Conservation (phyloP, 768 basidiomycete species). For the Phylloporus rhodoxanthus region DNA sequence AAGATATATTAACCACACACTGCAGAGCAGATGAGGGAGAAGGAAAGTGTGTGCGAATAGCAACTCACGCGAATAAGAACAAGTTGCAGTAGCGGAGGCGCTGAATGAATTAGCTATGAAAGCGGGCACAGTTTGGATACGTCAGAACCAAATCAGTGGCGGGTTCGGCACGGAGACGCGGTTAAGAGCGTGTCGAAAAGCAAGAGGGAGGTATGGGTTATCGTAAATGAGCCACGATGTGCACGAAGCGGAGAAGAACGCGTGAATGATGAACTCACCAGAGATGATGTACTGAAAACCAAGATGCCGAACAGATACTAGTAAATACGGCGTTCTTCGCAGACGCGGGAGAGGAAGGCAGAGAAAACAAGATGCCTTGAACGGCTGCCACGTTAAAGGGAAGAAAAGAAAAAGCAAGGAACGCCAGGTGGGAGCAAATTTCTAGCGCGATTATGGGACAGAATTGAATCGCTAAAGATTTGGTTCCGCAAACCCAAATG, state of each 20-base stretch:
- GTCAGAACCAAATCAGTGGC: conserved; percentile 17
- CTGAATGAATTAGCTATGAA: conserved; percentile 34
- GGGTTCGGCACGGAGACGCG: conserved; percentile 29
- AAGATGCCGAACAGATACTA: conserved; percentile 19
- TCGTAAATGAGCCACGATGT: conserved; percentile 33
- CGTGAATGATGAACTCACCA: conserved; percentile 30
- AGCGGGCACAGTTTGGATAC: conserved; percentile 13
- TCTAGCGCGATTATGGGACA: conserved; percentile 32
- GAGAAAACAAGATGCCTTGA: conserved; percentile 18
- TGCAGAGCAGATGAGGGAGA: conserved; percentile 17
- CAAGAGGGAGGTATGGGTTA: conserved; percentile 19
- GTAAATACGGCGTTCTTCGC: conserved; percentile 14
- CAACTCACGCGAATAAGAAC: conserved; percentile 27
- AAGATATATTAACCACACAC: conserved; percentile 28
- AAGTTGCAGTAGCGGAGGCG: conserved; percentile 20
- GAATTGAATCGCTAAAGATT: conserved; percentile 34
- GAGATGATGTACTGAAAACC: conserved; percentile 27
- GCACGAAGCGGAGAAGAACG: conserved; percentile 22
- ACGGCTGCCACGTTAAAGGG: conserved; percentile 20
- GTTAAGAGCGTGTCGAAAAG: conserved; percentile 26
- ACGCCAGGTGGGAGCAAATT: conserved; percentile 27
- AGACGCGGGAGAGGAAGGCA: conserved; percentile 20
- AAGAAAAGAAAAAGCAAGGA: conserved; percentile 29
- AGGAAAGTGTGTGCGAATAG: conserved; percentile 4
- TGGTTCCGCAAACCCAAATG: conserved; percentile 33